Evolutionary conservation across 2,329 filamentous ascomycete species (phyloP).

Genomic region (Calonectria leucothoes): DNA sequence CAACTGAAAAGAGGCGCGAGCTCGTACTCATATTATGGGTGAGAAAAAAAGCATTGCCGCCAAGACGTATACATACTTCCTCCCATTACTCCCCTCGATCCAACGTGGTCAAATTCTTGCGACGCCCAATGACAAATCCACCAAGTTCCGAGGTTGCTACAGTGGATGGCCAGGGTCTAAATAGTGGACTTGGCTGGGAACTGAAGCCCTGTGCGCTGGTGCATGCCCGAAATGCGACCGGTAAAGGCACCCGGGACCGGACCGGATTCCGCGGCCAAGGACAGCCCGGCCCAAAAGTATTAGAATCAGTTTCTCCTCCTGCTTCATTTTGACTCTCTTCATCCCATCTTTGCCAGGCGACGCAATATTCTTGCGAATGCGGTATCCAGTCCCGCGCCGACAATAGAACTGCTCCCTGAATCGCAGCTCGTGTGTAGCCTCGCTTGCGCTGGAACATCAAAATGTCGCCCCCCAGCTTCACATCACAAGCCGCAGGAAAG

Average conservation of each 20-base stretch:
- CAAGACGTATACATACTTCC: too few relatives aligned
- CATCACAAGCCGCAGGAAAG: not conserved
- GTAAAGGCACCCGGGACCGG: not conserved
- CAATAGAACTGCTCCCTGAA: not conserved
- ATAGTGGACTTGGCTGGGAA: not conserved
- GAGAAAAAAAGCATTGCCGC: too few relatives aligned
- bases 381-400: not conserved
- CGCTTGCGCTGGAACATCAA: not conserved
- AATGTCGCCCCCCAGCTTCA: not conserved
- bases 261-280: not conserved
- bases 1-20: too few relatives aligned
- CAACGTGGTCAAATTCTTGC: too few relatives aligned
- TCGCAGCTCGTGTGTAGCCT: not conserved
- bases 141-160: too few relatives aligned
- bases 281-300: not conserved
- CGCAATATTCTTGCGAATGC: not conserved
- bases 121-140: too few relatives aligned
- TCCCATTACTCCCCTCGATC: too few relatives aligned
- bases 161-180: not conserved
- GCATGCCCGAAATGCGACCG: not conserved
- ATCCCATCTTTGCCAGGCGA: not conserved
- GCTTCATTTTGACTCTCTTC: not conserved
- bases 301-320: not conserved
- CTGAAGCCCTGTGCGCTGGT: not conserved
- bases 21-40: too few relatives aligned